Evolutionary conservation across 148 eudicot genomes (phyloP), one percentile per base, ranked within the genome.

Genomic region (Diospyros kaki): DNA sequence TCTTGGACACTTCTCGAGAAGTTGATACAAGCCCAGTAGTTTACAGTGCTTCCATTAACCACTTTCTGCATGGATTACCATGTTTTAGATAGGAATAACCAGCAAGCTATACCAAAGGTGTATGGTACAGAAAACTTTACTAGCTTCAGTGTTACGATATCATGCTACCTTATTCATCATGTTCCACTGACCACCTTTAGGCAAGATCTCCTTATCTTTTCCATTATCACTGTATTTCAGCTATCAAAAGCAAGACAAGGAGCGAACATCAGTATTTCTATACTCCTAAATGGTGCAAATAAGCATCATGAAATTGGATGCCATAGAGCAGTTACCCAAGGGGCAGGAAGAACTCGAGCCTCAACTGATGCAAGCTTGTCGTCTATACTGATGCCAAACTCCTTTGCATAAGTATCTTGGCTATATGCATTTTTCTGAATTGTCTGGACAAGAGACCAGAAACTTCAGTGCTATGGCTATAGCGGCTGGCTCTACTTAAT

Each of bases 131-230:
- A 38, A 17, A 64, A 63, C 56, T n/a, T 39, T 41, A 71, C 67
- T 2, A 11, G 40, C 44, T 66, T 59, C 64, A 3, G 51, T 44
- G 8, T 6, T 39, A 6, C 43, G 41, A 72, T 58, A 17, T 67
- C 6, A 56, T 51, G 66, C 40, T 83, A 85, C 96, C 91, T 91
- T 91, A 83, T 91, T 91, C 56, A 83, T 80, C 96, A 91, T 91
- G 69, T 91, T 91, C 96, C 96, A 91, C 76, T 91, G 96, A 66
- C 96, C 96, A 72, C 85, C 88, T 77, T 89, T 90, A 12, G 96
- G 96, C 55, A 91, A 63, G 80, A 84, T 82, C 28, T 89, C 93
- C 50, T 83, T 91, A 65, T 87, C 96, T 76, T 86, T 87, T 17
- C 93, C 96, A 40, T 75, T 76, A 55, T 91, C 96, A 73, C 81